Evolutionary conservation across 345 rosid species (phyloP).

Genomic region (Orychophragmus violaceus): DNA sequence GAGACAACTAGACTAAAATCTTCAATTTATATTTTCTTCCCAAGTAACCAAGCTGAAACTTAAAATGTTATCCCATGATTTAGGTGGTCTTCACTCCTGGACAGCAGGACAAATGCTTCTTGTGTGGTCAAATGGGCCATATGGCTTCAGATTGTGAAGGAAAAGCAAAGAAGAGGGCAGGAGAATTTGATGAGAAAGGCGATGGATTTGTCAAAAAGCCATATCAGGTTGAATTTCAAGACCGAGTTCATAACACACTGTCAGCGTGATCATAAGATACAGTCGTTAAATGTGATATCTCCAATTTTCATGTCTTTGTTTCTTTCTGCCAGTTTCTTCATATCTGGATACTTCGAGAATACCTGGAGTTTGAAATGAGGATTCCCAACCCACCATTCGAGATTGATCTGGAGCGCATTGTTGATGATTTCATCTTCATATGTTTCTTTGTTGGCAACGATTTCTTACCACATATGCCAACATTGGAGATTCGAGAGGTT

Average conservation of each 20-base stretch:
- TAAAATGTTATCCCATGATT: not conserved
- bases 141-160: conserved; percentile 83
- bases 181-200: conserved; percentile 92
- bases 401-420: conserved; percentile 76
- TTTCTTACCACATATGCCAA: conserved; percentile 98
- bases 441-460: conserved; percentile 99
- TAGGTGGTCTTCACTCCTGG: conserved; percentile 91
- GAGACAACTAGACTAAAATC: not conserved
- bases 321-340: conserved; percentile 63
- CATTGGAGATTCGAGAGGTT: conserved; percentile 98
- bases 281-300: not conserved
- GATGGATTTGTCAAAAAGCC: conserved; percentile 74
- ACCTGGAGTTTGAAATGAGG: conserved; percentile 73
- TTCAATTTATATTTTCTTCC: no score
- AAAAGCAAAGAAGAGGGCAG: conserved; percentile 74
- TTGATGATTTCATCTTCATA: conserved; percentile 97
- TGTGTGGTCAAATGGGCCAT: conserved; percentile 96
- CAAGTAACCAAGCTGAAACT: no score
- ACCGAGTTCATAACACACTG: not conserved
- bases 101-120: conserved; percentile 82
- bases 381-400: conserved; percentile 64
- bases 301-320: conserved; percentile 13
- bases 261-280: not conserved
- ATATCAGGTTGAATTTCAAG: conserved; percentile 57
- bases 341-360: conserved; percentile 92